Evolutionary conservation across 2,329 filamentous ascomycete genomes (phyloP).

Genomic region (Plectosphaerella sp.): DNA sequence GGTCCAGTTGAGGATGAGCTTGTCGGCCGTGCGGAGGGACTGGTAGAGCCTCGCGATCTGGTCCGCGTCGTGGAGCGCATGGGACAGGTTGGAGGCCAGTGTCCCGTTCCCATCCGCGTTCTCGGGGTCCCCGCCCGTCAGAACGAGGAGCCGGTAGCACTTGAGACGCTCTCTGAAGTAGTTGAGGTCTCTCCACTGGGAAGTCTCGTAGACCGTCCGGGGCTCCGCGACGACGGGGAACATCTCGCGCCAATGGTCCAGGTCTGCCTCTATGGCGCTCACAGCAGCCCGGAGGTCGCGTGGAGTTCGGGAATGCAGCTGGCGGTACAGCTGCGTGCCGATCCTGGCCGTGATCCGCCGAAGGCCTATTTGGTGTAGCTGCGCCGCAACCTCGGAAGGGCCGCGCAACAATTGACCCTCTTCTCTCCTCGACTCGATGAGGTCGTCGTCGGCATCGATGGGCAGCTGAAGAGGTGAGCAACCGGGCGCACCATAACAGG

Average conservation of each 20-base stretch:
- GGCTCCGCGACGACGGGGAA: background rate
- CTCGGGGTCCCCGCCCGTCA: background rate
- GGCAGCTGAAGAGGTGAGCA: background rate
- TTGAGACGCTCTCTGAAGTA: constrained; percentile 1
- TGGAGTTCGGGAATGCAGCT: background rate
- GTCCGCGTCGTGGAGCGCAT: background rate
- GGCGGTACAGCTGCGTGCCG: background rate
- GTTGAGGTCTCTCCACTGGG: constrained; percentile 1
- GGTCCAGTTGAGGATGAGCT: constrained; percentile 1
- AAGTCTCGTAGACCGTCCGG: background rate
- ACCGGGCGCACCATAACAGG: too few species aligned
- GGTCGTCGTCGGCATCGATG: background rate
- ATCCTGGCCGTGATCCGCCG: background rate
- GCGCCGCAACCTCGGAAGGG: background rate
- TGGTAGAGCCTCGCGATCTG: background rate
- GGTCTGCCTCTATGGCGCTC: background rate
- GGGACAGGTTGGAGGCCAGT: background rate
- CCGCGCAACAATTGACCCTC: background rate
- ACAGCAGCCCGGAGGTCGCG: background rate
- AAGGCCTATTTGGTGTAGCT: background rate
- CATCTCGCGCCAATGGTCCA: background rate
- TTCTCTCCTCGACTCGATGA: background rate
- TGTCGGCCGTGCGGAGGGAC: background rate
- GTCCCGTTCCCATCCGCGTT: background rate
- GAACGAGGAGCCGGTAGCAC: background rate